Base-by-base conservation (phyloP, 2,329 filamentous ascomycete genomes). In the Penicillium sp. region DNA sequence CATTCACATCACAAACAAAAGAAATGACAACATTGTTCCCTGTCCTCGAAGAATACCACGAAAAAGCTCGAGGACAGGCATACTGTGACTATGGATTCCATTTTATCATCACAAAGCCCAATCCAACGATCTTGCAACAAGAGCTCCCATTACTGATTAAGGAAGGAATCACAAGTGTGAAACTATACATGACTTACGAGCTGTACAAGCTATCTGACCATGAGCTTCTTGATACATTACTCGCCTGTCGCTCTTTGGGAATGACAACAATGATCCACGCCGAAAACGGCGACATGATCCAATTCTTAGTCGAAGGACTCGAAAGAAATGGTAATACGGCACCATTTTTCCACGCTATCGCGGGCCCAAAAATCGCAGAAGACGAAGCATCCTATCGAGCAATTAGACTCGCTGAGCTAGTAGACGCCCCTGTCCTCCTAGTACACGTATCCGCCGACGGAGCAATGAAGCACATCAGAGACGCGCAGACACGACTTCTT, bases 161-260 rank as follows among this genome's bases (percentile, higher is more conserved):
- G 13, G 46, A 55, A 43, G 52, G 52, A n/a, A 48, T 55, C 37
- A 49, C 52, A 21, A 44, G 33, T 14, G 52, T 55, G 7, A 55
- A 55, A 26, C 13, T 55, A 29, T 55, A 55, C 26, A 55, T 55
- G 52, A 55, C 52, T 13, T 55, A 55, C 41, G 52, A 55, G 35
- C 10, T 44, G 7, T 44, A 44, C 21, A 21, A 55, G 19, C 27
- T 55, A 14, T 44, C 33, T 3, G 52, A 55, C 3, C 24, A 45
- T 5, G 21, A 55, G 27, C 35, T 55, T 11, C 52, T 55, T 13
- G 52, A 55, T 21, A 44, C 37, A 24, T 14, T 55, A 6, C 35
- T 55, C 16, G 26, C 33, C 3, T 41, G 33, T 19, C 52, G 52
- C 2, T 31, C 45, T 6, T 16, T 44, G 16, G 46, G 52, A 44